These are phyloP conservation scores for Diaporthe capsici DNA, from an alignment of 2,329 filamentous ascomycete species.

Conservation along the genomic window DNA sequence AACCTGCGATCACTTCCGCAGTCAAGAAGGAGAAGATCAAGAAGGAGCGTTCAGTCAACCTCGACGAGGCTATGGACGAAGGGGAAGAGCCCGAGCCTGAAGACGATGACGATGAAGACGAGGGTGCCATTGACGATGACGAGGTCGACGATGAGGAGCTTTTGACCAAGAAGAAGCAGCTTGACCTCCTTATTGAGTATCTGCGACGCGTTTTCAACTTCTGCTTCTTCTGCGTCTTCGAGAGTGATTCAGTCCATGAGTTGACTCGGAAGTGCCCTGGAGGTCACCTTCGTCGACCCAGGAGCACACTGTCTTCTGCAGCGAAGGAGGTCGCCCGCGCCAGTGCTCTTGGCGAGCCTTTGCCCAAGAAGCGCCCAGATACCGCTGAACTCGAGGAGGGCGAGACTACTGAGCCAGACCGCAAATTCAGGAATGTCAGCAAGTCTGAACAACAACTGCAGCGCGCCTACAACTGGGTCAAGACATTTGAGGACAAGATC, in stretches of 20 bases:
- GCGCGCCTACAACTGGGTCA: constrained; percentile 98
- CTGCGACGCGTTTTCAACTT: constrained; percentile 97
- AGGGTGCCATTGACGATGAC: constrained; percentile 83
- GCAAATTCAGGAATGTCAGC: constrained; percentile 78
- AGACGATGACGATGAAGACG: constrained; percentile 84
- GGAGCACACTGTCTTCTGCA: constrained; percentile 85
- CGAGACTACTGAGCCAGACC: constrained; percentile 75
- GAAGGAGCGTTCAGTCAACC: constrained; percentile 71
- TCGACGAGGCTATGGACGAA: constrained; percentile 74
- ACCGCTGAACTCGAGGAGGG: constrained; percentile 74
- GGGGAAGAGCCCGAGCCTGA: constrained; percentile 75
- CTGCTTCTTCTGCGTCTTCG: constrained; percentile 99
- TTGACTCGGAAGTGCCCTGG: constrained; percentile 95
- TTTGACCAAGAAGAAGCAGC: constrained; percentile 93
- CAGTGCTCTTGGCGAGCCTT: constrained; percentile 85
- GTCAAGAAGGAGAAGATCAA: constrained; percentile 69
- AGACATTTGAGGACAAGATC: constrained; percentile 97
- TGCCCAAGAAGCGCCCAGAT: constrained; percentile 84
- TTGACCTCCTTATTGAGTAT: constrained; percentile 96
- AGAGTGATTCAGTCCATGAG: constrained; percentile 97
- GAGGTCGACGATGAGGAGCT: constrained; percentile 93
- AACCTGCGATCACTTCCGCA: constrained; percentile 70
- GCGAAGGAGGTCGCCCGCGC: constrained; percentile 89
- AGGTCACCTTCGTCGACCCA: constrained; percentile 93
- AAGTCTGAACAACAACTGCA: constrained; percentile 94